Evolutionary conservation across 495 filamentous ascomycete genomes (phyloP).

Genomic region (Cladorrhinum samala): DNA sequence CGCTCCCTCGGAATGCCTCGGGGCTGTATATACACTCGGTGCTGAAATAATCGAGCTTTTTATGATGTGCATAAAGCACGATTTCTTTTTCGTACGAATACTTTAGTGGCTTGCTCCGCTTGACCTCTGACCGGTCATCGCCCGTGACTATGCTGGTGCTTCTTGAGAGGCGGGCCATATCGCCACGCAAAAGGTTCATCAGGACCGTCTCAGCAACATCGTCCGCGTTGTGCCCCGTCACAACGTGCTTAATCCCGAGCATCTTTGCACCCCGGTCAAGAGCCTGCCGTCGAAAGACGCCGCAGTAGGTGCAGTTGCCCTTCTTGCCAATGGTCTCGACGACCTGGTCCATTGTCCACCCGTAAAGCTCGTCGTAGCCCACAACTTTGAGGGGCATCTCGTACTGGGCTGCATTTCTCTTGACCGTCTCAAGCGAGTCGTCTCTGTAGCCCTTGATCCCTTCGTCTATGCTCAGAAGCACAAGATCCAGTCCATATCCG

Average conservation of each 20-base stretch:
- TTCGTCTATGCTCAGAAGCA: slow-evolving; percentile 89
- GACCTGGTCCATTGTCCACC: slow-evolving; percentile 99
- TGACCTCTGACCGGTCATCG: slow-evolving; percentile 66
- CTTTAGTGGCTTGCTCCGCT: slow-evolving; percentile 91
- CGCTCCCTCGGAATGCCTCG: slow-evolving; percentile 94
- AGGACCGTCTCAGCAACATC: slow-evolving; percentile 97
- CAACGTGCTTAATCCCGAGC: slow-evolving; percentile 86
- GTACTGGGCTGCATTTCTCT: slow-evolving; percentile 86
- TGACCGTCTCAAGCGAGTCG: slow-evolving; percentile 91
- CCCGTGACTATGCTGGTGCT: slow-evolving; percentile 91
- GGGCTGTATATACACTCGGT: slow-evolving; percentile 98
- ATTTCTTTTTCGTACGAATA: slow-evolving; percentile 99
- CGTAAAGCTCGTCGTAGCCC: slow-evolving; percentile 90
- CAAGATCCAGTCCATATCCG: slow-evolving; percentile 76
- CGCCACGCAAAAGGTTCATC: slow-evolving; percentile 92
- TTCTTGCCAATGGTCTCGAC: slow-evolving; percentile 94
- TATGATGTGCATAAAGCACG: slow-evolving; percentile 93
- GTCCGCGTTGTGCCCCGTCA: slow-evolving; percentile 96
- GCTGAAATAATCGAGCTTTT: slow-evolving; percentile 93
- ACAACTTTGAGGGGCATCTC: slow-evolving; percentile 85
- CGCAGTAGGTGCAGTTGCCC: slow-evolving; percentile 98
- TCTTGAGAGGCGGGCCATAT: slow-evolving; percentile 77
- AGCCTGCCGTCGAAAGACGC: slow-evolving; percentile 91
- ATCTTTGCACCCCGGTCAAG: slow-evolving; percentile 86
- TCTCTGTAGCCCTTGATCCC: slow-evolving; percentile 96